A percentile compares a stretch with the other conserved stretches of the same genome.
These are phyloP conservation scores for Marasmius sp. DNA, from an alignment of 1,284 basidiomycete genomes.

Conservation along the genomic window DNA sequence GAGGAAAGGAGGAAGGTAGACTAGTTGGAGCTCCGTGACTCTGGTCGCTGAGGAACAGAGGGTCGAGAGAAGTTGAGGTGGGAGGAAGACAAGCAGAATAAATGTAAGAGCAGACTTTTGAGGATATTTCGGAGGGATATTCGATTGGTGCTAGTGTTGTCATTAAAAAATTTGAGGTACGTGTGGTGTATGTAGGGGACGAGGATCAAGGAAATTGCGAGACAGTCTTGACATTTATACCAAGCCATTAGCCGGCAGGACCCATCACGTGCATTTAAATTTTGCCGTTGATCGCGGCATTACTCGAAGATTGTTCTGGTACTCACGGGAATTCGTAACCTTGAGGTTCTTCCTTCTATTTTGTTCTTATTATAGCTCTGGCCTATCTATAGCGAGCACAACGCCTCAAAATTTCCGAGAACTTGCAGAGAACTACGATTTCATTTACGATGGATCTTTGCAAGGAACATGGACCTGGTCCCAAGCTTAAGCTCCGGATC, in stretches of 20 bases:
- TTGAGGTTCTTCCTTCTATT: background rate
- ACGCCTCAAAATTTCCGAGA: too few species aligned
- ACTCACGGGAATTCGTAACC: background rate
- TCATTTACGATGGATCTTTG: too few species aligned
- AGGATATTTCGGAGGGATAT: slow-evolving; percentile 67
- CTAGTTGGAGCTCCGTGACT: slow-evolving; percentile 53
- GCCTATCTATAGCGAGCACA: too few species aligned
- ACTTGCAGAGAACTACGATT: too few species aligned
- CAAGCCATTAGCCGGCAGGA: background rate
- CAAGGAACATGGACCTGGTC: too few species aligned
- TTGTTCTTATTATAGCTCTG: background rate
- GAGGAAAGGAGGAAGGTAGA: slow-evolving; percentile 69
- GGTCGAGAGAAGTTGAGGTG: slow-evolving; percentile 62
- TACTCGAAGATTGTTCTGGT: background rate
- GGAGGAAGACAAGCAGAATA: slow-evolving; percentile 62
- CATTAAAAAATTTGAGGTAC: background rate
- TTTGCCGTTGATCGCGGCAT: background rate
- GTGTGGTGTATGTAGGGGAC: background rate
- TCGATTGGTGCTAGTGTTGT: slow-evolving; percentile 19
- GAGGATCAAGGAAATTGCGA: background rate
- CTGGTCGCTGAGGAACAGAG: slow-evolving; percentile 47
- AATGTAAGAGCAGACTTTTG: slow-evolving; percentile 65
- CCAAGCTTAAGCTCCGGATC: too few species aligned
- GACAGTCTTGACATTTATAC: background rate
- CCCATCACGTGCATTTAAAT: background rate